Percentiles rank a stretch among this genome's conserved stretches.
Conservation (phyloP, 257 asterid genomes). For the Phtheirospermum japonicum region DNA sequence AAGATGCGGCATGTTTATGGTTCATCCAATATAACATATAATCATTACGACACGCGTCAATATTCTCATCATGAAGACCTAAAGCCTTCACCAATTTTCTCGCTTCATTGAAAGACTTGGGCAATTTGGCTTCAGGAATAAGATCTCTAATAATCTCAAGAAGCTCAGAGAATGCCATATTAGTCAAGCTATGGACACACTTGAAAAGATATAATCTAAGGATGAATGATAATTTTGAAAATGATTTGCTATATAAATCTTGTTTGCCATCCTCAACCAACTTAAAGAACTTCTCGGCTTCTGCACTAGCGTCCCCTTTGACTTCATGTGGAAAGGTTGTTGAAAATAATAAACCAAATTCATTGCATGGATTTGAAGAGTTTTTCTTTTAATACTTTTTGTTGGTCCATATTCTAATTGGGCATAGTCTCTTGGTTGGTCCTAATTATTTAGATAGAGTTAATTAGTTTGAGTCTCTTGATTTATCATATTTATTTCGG, state of each 20-base stretch:
- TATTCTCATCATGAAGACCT: background rate
- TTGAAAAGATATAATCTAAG: slow-evolving; percentile 4
- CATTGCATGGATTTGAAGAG: no score
- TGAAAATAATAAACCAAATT: no score
- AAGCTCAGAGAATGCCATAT: background rate
- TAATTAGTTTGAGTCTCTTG: no score
- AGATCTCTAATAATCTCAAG: background rate
- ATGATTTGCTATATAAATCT: background rate
- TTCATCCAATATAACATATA: slow-evolving; percentile 4
- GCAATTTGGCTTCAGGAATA: slow-evolving; percentile 3
- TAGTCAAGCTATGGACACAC: slow-evolving; percentile 10
- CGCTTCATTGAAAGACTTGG: background rate
- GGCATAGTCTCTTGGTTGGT: no score
- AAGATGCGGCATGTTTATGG: background rate
- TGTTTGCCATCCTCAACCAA: no score
- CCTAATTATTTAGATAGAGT: no score
- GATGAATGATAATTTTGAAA: slow-evolving; percentile 2
- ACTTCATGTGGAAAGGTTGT: no score
- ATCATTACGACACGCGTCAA: slow-evolving; percentile 15
- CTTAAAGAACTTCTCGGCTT: background rate
- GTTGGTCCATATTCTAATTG: no score
- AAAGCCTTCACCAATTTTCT: background rate
- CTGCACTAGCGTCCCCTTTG: background rate
- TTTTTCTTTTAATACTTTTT: no score
- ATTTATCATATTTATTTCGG: no score